A percentile compares a stretch with the other conserved stretches of the same genome.
Conservation (phyloP, 352 stramenopile genomes). For the Globisporangium middletonii region DNA sequence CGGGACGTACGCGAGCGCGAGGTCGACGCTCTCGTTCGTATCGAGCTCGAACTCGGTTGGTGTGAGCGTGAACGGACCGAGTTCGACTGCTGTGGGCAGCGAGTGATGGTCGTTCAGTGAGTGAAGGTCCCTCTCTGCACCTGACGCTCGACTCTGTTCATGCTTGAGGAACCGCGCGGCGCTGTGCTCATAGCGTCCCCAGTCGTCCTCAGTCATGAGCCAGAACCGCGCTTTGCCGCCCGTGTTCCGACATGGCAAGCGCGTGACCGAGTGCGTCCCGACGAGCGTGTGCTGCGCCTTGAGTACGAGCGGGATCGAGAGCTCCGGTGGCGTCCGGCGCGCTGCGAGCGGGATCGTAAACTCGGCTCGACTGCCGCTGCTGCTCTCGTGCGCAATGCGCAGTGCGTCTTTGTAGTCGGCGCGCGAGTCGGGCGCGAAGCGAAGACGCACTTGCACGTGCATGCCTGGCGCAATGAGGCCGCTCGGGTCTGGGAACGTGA, state of each 20-base stretch:
- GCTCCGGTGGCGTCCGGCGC: conserved; percentile 41
- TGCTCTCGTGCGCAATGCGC: conserved; percentile 41
- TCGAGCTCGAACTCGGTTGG: conserved; percentile 51
- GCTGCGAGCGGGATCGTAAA: conserved; percentile 44
- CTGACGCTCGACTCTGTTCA: background rate
- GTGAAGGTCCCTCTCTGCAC: background rate
- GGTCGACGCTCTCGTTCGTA: conserved; percentile 27
- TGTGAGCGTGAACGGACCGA: conserved; percentile 52
- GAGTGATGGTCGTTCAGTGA: no score
- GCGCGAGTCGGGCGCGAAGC: conserved; percentile 67
- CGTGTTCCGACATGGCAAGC: conserved; percentile 47
- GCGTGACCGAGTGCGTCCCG: conserved; percentile 37
- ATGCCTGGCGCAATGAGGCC: conserved; percentile 67
- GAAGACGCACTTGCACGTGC: conserved; percentile 48
- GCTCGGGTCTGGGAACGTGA: conserved; percentile 47
- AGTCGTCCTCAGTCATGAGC: conserved; percentile 54
- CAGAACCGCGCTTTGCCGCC: conserved; percentile 65
- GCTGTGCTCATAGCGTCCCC: conserved; percentile 31
- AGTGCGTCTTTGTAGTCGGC: conserved; percentile 70
- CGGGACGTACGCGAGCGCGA: conserved; percentile 53
- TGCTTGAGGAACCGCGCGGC: conserved; percentile 5
- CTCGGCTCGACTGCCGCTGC: conserved; percentile 1
- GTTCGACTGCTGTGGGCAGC: background rate
- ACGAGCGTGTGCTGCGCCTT: conserved; percentile 57
- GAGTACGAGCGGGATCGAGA: conserved; percentile 62